Evolutionary conservation across 1,284 basidiomycete genomes (phyloP), one percentile per base, ranked within the genome.

Genomic region (Puccinia sorghi): DNA sequence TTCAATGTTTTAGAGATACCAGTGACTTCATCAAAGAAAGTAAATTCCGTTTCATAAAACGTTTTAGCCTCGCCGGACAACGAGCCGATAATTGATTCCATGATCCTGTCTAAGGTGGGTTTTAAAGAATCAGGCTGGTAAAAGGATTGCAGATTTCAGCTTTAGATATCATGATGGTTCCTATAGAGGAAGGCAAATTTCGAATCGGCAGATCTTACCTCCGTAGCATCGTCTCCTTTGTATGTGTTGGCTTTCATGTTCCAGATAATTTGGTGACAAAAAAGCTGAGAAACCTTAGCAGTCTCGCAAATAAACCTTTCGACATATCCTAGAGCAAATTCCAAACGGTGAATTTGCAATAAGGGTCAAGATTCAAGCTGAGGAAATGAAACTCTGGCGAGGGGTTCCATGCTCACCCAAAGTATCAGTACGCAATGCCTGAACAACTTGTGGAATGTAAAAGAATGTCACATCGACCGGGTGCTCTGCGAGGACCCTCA

Each of bases 251-350:
- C 97, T 84, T 97, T 97, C 97, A 99, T 99, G 85, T 99, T 99
- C 97, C 97, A 99, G 81, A 99, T 94, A 81, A 99, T 99, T 86
- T 99, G 97, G 85, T 99, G 97, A 84, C 97, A 99, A 87, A 99
- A 99, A 12, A 95, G 86, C 85, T 97, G 96, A 4, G 95, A 98
- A 80, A 99, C 94, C 86, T 94, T 96, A 13, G 95, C 92, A 0
- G 96, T 97, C 86, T 98, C 94, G 82, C 95, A 95, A 83, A 99
- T 94, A 87, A 98, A 99, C 39, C 91, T 90, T 81, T 92, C 90
- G 39, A 99, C 94, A 85, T 99, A 99, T 66, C 94, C 93, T 93
- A 41, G 9, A 57, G 27, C 37, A 12, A 13, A 56, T 43, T 57
- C 22, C 2, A 70, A 69, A 25, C 22, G 54, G 39, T 66, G 1